phyloP scores from a whole-genome alignment of 164 flowering plant genomes.

The Chimonanthus praecox region DNA sequence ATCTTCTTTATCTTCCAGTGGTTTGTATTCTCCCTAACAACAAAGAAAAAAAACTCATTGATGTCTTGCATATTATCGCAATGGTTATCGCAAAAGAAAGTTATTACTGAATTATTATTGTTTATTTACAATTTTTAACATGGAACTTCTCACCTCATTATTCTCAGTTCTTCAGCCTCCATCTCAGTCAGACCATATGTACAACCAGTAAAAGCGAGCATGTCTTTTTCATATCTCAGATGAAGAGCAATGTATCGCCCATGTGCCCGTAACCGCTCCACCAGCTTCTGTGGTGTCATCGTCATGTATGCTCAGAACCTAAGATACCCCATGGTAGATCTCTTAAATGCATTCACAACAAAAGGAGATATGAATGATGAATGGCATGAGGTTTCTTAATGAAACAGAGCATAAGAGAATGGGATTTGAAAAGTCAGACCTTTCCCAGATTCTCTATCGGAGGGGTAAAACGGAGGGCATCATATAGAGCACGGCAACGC shows the following conservation, averaged over 20 bases:
- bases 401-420: neutral
- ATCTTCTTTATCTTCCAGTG: conserved; percentile 92
- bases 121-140: neutral
- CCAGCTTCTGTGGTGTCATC: conserved; percentile 92
- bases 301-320: conserved; percentile 81
- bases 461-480: conserved; percentile 83
- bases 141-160: conserved; percentile 58
- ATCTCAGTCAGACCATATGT: conserved; percentile 68
- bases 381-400: neutral
- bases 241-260: conserved; percentile 88
- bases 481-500: conserved; percentile 86
- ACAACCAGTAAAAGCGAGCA: conserved; percentile 94
- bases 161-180: conserved; percentile 76
- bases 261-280: conserved; percentile 76
- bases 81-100: neutral
- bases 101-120: neutral
- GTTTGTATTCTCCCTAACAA: conserved; percentile 69
- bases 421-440: conserved; percentile 35
- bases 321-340: conserved; percentile 69
- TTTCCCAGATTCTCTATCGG: conserved; percentile 81
- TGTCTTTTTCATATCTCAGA: conserved; percentile 92
- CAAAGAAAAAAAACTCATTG: neutral
- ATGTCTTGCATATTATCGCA: conserved; percentile 1
- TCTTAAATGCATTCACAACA: conserved; percentile 43
- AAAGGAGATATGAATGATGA: conserved; percentile 11